Percentiles rank a stretch among this genome's conserved stretches.
Conservation (phyloP, 257 asterid genomes). For the Linderniella brevidens region DNA sequence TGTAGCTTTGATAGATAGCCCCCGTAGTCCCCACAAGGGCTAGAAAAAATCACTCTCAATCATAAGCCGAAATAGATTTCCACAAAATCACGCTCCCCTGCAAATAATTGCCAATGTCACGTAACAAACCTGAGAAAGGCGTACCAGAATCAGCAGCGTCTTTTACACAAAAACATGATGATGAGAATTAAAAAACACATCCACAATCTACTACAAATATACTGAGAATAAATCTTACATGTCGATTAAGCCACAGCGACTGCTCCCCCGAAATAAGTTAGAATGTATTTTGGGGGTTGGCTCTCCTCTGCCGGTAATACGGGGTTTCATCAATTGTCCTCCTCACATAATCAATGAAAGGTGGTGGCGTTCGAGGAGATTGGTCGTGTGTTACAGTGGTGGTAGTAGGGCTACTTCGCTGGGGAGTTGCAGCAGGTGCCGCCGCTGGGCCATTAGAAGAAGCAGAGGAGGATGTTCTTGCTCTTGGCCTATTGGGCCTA, state of each 20-base stretch:
- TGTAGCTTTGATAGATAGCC: too few relatives aligned
- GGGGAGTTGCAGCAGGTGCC: slow-evolving; percentile 49
- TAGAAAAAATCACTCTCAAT: too few relatives aligned
- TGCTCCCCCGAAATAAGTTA: slow-evolving; percentile 14
- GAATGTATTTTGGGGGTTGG: slow-evolving; percentile 58
- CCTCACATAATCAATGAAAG: slow-evolving; percentile 71
- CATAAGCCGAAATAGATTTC: too few relatives aligned
- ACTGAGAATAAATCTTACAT: slow-evolving; percentile 4
- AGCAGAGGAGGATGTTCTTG: background rate
- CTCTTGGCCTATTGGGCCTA: slow-evolving; percentile 20
- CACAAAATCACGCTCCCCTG: too few relatives aligned
- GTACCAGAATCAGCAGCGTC: too few relatives aligned
- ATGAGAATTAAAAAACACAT: too few relatives aligned
- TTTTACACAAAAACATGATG: too few relatives aligned
- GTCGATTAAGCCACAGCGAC: background rate
- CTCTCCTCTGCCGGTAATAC: slow-evolving; percentile 68
- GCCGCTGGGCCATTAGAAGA: slow-evolving; percentile 17
- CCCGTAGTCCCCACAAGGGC: too few relatives aligned
- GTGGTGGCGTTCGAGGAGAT: slow-evolving; percentile 89
- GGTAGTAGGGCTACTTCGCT: slow-evolving; percentile 27
- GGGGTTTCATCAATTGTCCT: slow-evolving; percentile 89
- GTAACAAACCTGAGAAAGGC: too few relatives aligned
- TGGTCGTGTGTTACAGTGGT: slow-evolving; percentile 24
- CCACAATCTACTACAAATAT: too few relatives aligned
- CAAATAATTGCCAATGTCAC: too few relatives aligned